A percentile compares a stretch with the other conserved stretches of the same genome.
Evolutionary conservation across 148 eudicot genomes (phyloP).

Genomic region (Diospyros kaki): DNA sequence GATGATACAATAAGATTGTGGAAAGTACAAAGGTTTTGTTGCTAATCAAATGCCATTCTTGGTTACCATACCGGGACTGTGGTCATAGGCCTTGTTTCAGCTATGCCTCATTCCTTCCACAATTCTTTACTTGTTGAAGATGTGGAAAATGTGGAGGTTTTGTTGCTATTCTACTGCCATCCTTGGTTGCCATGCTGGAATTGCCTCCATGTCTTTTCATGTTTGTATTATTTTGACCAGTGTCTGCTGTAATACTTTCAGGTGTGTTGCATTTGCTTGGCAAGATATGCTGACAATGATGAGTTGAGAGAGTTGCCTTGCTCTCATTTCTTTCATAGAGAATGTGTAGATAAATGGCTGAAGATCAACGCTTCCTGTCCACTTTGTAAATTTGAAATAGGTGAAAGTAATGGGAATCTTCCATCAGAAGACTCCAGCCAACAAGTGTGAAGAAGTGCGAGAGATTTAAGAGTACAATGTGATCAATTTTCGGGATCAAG

Average conservation of each 20-base stretch:
- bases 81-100: background rate
- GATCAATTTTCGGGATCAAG: background rate
- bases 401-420: slow-evolving; percentile 27
- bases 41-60: background rate
- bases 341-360: slow-evolving; percentile 78
- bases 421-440: slow-evolving; percentile 31
- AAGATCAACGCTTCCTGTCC: slow-evolving; percentile 78
- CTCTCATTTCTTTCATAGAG: slow-evolving; percentile 68
- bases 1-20: background rate
- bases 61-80: background rate
- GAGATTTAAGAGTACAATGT: background rate
- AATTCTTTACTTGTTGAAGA: background rate
- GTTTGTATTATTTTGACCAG: background rate
- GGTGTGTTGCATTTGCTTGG: slow-evolving; percentile 77
- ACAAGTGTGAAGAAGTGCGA: slow-evolving; percentile 18
- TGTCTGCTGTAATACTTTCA: slow-evolving; percentile 20
- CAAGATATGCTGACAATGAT: slow-evolving; percentile 52
- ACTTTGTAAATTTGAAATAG: slow-evolving; percentile 62
- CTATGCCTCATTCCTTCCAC: background rate
- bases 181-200: background rate
- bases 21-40: background rate
- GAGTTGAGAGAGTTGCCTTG: slow-evolving; percentile 78
- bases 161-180: background rate
- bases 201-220: background rate
- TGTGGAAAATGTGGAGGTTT: background rate